Evolutionary conservation across 148 eudicot species (phyloP).

Genomic region (Talinum fruticosum): DNA sequence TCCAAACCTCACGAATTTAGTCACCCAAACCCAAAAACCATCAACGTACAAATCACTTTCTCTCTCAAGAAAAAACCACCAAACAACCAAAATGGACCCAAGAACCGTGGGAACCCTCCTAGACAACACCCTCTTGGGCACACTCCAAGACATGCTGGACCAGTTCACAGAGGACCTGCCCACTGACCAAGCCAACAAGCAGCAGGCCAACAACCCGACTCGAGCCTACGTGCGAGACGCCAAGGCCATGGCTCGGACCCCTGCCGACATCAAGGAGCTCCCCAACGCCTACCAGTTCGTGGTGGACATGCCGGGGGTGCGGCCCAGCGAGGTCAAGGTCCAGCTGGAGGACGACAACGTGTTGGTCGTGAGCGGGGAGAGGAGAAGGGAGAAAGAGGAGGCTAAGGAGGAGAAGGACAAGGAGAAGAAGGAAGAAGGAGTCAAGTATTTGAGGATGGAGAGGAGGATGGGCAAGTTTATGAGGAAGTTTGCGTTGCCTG

Average conservation of each 20-base stretch:
- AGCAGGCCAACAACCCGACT: slow-evolving; percentile 25
- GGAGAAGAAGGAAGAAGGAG: slow-evolving; percentile 49
- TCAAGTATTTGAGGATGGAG: slow-evolving; percentile 65
- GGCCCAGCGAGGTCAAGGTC: slow-evolving; percentile 44
- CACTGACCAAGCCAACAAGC: background rate
- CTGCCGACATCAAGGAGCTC: slow-evolving; percentile 51
- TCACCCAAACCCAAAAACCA: background rate
- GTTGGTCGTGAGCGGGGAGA: slow-evolving; percentile 49
- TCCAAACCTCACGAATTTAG: background rate
- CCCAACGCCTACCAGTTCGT: slow-evolving; percentile 47
- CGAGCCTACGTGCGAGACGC: slow-evolving; percentile 53
- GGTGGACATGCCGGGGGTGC: slow-evolving; percentile 67
- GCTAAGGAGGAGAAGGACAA: slow-evolving; percentile 32
- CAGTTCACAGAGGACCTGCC: slow-evolving; percentile 8
- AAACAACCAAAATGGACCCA: background rate
- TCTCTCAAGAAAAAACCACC: too few relatives aligned
- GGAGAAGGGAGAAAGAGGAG: slow-evolving; percentile 50
- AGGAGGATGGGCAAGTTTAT: slow-evolving; percentile 58
- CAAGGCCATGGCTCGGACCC: slow-evolving; percentile 55
- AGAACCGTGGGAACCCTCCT: background rate
- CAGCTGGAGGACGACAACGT: slow-evolving; percentile 57
- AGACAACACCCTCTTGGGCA: background rate
- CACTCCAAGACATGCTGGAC: slow-evolving; percentile 15
- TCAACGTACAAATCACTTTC: background rate
- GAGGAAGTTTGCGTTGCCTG: slow-evolving; percentile 67